Conservation (phyloP, 306 rosid species). For the Chamaecrista fasciculata region DNA sequence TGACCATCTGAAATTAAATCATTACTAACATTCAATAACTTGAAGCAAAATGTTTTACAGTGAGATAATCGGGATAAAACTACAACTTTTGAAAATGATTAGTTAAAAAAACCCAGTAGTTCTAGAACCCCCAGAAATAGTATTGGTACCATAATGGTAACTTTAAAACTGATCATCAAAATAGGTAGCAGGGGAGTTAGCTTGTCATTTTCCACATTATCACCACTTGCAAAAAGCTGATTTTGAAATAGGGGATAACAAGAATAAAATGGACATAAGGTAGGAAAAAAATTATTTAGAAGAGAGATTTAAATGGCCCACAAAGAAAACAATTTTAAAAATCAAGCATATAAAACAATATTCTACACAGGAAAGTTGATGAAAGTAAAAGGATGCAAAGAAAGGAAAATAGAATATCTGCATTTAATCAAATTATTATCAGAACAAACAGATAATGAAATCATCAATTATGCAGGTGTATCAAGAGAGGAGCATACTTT, state of each 20-base stretch:
- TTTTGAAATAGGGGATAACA: neutral
- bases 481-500: conserved; percentile 61
- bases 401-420: neutral
- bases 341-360: conserved; percentile 7
- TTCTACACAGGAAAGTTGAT: conserved; percentile 2
- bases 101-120: neutral
- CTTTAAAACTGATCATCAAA: neutral
- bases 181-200: neutral
- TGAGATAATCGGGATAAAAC: neutral
- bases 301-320: neutral
- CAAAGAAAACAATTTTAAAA: neutral
- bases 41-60: neutral
- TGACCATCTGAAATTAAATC: conserved; percentile 18
- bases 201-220: neutral
- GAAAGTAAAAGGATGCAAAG: conserved; percentile 5
- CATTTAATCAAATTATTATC: conserved; percentile 17
- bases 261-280: neutral
- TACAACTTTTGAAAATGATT: neutral
- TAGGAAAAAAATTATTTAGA: neutral
- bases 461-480: conserved; percentile 21
- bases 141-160: neutral
- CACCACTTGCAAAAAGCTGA: neutral
- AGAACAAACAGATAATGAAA: conserved; percentile 10
- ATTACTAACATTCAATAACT: neutral
- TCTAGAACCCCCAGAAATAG: neutral